phyloP scores from a whole-genome alignment of 108 stramenopile genomes.

The Cylindrotheca fusiformis region DNA sequence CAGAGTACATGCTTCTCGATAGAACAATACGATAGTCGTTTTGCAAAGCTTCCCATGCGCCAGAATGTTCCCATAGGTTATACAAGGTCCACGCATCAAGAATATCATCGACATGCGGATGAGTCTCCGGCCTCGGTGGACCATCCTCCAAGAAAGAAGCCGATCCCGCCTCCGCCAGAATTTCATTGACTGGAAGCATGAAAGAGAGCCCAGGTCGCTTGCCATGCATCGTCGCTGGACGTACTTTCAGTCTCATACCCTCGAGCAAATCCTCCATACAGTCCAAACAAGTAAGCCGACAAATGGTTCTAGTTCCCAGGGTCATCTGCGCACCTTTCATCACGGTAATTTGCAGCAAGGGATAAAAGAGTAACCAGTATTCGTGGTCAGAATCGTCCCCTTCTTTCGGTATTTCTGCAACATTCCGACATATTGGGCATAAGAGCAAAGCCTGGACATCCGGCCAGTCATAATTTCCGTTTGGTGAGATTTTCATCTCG shows the following conservation, averaged over 20 bases:
- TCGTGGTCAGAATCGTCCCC: slow-evolving; percentile 38
- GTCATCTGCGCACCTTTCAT: slow-evolving; percentile 50
- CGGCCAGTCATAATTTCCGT: slow-evolving; percentile 65
- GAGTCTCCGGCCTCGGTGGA: slow-evolving; percentile 49
- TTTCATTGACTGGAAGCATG: slow-evolving; percentile 47
- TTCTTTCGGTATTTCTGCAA: slow-evolving; percentile 36
- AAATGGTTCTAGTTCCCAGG: slow-evolving; percentile 51
- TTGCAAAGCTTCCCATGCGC: slow-evolving; percentile 63
- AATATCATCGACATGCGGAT: slow-evolving; percentile 43
- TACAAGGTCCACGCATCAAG: slow-evolving; percentile 65
- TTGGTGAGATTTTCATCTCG: slow-evolving; percentile 52
- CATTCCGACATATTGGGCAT: slow-evolving; percentile 54
- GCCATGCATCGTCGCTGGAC: slow-evolving; percentile 26
- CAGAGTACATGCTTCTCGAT: slow-evolving; percentile 40
- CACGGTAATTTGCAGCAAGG: slow-evolving; percentile 51
- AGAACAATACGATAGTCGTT: slow-evolving; percentile 53
- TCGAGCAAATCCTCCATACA: slow-evolving; percentile 61
- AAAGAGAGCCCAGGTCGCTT: slow-evolving; percentile 33
- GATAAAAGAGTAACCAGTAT: slow-evolving; percentile 67
- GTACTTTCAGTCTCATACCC: slow-evolving; percentile 32
- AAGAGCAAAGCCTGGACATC: slow-evolving; percentile 43
- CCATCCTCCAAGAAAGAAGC: slow-evolving; percentile 55
- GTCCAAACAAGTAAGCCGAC: slow-evolving; percentile 54
- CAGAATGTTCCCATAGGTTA: slow-evolving; percentile 59
- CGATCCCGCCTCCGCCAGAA: slow-evolving; percentile 47